Evolutionary conservation across 2,329 filamentous ascomycete species (phyloP), one percentile per base, ranked within the genome.

Genomic region (Penicillium sclerotigenum): DNA sequence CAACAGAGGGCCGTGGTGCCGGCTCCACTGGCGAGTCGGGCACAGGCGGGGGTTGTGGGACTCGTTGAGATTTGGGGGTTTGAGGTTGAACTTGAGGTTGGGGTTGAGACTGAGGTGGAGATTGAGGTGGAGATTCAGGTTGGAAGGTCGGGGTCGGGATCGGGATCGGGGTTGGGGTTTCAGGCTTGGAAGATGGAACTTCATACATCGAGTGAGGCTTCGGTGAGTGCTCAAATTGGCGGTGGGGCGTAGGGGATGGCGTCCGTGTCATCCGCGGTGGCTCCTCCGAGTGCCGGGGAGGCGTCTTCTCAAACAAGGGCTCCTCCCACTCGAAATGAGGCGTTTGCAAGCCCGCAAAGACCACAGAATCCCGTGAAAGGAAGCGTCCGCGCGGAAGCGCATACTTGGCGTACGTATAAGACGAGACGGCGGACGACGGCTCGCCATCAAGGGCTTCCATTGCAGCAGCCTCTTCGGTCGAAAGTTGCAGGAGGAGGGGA

Each of bases 371-470:
- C 56, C 91, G 82, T 59, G 95, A 87, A 7, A 95, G 75, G 33
- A 83, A 81, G 70, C 94, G 90, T 14, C 93, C 93, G 59, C 93
- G 84, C 1, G 94, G 93, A 29, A 97, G 79, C 1, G 84, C 79
- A 68, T 91, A 96, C 58, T 89, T 95, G 8, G 91, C 87, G 71
- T 97, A 94, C 16, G 90, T 89, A 70, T 96, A 96, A 0, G 91
- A 90, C 0, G 88, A 81, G 3, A 85, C 83, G 1, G 80, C 80
- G 8, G 78, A 73, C 1, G 67, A 68, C 4, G 70, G 72, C 1
- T 72, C 67, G 14, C 59, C 59, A 37, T 74, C 66, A 14, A 43
- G 45, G 24, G 61, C 60, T 5, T 40, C 49, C 9, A 40, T 47
- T 10, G 26, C 38, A 6, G 49, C 59, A 9, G 64, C 58, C 47